A percentile compares a stretch with the other conserved stretches of the same genome.
phyloP scores from a whole-genome alignment of 495 filamentous ascomycete genomes.

The Entonaema liquescens region DNA sequence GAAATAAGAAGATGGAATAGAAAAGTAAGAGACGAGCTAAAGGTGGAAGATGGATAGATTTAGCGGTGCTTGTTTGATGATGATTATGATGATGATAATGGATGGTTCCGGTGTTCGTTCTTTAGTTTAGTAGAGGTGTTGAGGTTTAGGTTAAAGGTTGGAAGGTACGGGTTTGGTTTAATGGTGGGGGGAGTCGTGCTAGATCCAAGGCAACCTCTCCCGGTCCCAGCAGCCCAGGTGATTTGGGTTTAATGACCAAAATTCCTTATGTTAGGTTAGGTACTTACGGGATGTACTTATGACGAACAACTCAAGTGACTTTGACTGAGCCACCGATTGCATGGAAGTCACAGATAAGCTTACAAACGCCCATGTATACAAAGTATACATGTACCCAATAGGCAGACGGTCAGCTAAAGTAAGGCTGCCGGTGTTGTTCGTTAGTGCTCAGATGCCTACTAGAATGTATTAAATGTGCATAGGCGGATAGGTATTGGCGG shows the following conservation, averaged over 20 bases:
- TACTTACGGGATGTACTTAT: slow-evolving; percentile 9
- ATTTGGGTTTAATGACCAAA: slow-evolving; percentile 39
- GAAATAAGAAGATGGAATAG: background rate
- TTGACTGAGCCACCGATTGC: slow-evolving; percentile 18
- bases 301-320: slow-evolving; percentile 9
- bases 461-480: background rate
- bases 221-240: slow-evolving; percentile 16
- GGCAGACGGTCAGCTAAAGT: background rate
- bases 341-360: slow-evolving; percentile 27
- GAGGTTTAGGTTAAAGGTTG: slow-evolving; percentile 16
- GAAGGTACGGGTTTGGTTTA: slow-evolving; percentile 28
- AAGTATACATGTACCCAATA: background rate
- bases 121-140: slow-evolving; percentile 16
- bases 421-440: background rate
- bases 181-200: slow-evolving; percentile 13
- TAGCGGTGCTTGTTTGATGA: background rate
- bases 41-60: slow-evolving; percentile 3
- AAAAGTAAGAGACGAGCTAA: slow-evolving; percentile 16
- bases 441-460: background rate
- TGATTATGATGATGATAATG: slow-evolving; percentile 6
- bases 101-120: background rate
- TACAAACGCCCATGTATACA: slow-evolving; percentile 5
- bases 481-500: background rate
- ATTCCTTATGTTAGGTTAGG: background rate
- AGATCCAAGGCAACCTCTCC: slow-evolving; percentile 16